Evolutionary conservation across 345 rosid genomes (phyloP).

Genomic region (Viola odorata): DNA sequence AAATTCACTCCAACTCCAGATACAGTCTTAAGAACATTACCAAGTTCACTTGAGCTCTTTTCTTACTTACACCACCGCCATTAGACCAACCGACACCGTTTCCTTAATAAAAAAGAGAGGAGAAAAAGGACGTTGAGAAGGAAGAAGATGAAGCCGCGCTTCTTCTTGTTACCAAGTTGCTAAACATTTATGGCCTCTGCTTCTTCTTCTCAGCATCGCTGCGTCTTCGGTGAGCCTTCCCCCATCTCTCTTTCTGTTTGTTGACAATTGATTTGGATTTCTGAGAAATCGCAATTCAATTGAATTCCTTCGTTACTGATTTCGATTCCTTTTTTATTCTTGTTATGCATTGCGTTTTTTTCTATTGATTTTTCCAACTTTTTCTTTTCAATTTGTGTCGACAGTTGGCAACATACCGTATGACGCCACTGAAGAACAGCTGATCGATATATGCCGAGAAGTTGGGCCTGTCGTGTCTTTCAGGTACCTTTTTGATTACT

Average conservation of each 20-base stretch:
- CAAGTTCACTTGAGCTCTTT: too few relatives aligned
- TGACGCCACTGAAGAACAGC: slow-evolving; percentile 96
- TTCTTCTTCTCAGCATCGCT: slow-evolving; percentile 78
- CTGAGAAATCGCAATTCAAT: background rate
- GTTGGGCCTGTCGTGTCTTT: slow-evolving; percentile 98
- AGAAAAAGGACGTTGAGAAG: too few relatives aligned
- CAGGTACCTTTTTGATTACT: slow-evolving; percentile 48
- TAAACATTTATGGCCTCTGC: slow-evolving; percentile 24
- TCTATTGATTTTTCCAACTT: background rate
- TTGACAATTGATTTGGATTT: slow-evolving; percentile 5
- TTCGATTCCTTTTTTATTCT: background rate
- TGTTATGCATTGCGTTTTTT: too few relatives aligned
- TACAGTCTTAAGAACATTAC: too few relatives aligned
- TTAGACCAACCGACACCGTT: too few relatives aligned
- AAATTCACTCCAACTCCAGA: too few relatives aligned
- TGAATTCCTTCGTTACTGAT: slow-evolving; percentile 1
- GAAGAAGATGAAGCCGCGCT: too few relatives aligned
- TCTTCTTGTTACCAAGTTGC: too few relatives aligned
- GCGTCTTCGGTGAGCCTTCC: slow-evolving; percentile 71
- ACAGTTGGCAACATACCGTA: slow-evolving; percentile 98
- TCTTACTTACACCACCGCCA: too few relatives aligned
- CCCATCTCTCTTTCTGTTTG: slow-evolving; percentile 6
- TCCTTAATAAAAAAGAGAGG: too few relatives aligned
- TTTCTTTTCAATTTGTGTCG: slow-evolving; percentile 5
- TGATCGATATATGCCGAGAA: slow-evolving; percentile 91